Percentiles rank a stretch among this genome's conserved stretches.
Evolutionary conservation across 345 rosid species (phyloP).

Genomic region (Sonneratia alba): DNA sequence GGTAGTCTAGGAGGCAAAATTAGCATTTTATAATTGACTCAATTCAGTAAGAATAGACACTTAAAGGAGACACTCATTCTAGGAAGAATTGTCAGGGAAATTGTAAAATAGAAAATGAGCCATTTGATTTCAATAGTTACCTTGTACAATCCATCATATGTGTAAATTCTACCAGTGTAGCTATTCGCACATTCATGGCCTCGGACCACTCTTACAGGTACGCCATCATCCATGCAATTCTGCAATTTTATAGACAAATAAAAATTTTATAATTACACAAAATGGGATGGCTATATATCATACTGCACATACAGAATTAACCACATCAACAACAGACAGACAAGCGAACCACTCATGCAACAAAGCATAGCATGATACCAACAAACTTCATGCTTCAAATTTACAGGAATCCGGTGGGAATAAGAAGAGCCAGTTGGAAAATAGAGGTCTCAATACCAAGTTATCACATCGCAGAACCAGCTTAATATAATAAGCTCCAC

Average conservation of each 20-base stretch:
- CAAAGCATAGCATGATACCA: not conserved
- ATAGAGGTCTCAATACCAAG: not conserved
- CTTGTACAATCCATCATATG: conserved; percentile 92
- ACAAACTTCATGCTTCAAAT: not conserved
- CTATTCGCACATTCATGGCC: conserved; percentile 64
- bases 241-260: conserved; percentile 24
- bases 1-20: not conserved
- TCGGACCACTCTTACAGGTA: conserved; percentile 79
- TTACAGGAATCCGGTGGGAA: not conserved
- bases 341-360: not conserved
- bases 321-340: not conserved
- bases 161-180: conserved; percentile 61
- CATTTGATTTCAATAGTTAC: conserved; percentile 19
- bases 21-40: not conserved
- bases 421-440: not conserved
- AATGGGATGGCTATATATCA: too few relatives aligned
- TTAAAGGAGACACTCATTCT: not conserved
- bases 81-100: not conserved
- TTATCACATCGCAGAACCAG: not conserved
- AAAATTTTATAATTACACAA: not conserved
- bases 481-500: not conserved
- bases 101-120: not conserved
- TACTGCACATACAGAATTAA: not conserved
- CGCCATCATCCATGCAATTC: conserved; percentile 54
- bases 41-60: not conserved